phyloP scores from a whole-genome alignment of 306 rosid genomes.

The Medicago ruthenica region DNA sequence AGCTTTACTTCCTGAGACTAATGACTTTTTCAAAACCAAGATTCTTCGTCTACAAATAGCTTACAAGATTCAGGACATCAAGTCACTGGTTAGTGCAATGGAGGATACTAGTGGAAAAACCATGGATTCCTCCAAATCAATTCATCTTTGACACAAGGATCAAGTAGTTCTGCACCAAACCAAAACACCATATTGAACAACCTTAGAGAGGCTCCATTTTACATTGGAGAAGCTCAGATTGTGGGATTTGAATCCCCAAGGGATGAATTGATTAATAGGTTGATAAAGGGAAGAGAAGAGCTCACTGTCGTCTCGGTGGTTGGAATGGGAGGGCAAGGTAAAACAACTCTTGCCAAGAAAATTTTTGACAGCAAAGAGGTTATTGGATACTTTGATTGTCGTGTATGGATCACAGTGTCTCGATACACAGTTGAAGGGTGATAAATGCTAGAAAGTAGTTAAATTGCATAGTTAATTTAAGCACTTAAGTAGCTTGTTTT shows the following conservation, averaged over 20 bases:
- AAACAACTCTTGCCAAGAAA: conserved; percentile 36
- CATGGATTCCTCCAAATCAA: background rate
- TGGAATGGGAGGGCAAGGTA: conserved; percentile 13
- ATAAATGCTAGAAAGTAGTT: too few species aligned
- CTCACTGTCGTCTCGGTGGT: conserved; percentile 20
- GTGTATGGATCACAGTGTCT: conserved; percentile 31
- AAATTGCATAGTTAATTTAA: too few species aligned
- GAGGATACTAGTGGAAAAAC: background rate
- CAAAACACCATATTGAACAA: background rate
- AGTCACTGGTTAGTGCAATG: background rate
- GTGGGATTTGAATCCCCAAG: background rate
- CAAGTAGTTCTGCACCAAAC: background rate
- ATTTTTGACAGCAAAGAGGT: background rate
- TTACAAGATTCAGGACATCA: background rate
- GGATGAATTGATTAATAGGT: background rate
- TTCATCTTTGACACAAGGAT: background rate
- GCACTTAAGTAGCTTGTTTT: too few species aligned
- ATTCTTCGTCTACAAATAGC: background rate
- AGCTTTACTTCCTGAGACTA: background rate
- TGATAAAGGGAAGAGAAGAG: background rate
- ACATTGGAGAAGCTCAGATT: background rate
- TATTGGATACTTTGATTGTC: background rate
- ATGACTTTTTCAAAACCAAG: background rate
- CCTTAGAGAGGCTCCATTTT: background rate
- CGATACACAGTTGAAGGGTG: background rate